Evolutionary conservation across 805 yeast species (phyloP).

Genomic region (Saccharomycopsis vini): DNA sequence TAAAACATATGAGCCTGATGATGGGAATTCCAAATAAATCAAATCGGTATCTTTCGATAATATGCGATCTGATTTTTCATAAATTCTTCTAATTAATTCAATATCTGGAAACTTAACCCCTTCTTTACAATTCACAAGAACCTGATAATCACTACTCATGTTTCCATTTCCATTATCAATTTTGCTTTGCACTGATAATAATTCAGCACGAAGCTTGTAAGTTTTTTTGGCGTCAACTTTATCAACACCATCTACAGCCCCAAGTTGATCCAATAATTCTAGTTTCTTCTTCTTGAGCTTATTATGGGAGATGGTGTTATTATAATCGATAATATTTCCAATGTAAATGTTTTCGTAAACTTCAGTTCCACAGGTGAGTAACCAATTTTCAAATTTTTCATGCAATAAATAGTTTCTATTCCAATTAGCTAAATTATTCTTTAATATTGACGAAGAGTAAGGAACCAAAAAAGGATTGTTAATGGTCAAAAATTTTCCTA

Average conservation of each 20-base stretch:
- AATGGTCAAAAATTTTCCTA: slow-evolving; percentile 10
- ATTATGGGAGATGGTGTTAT: slow-evolving; percentile 14
- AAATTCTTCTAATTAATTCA: slow-evolving; percentile 12
- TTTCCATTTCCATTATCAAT: slow-evolving; percentile 6
- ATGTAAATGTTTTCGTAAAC: slow-evolving; percentile 16
- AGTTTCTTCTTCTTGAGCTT: slow-evolving; percentile 14
- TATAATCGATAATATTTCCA: slow-evolving; percentile 19
- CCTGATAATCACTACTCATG: slow-evolving; percentile 10
- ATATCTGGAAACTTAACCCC: slow-evolving; percentile 18
- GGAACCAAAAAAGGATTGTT: slow-evolving; percentile 18
- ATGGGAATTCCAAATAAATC: slow-evolving; percentile 44
- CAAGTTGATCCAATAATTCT: slow-evolving; percentile 2
- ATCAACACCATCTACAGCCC: neutral
- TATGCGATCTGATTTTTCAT: slow-evolving; percentile 8
- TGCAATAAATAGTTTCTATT: slow-evolving; percentile 19
- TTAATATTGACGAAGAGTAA: slow-evolving; percentile 16
- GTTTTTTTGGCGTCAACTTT: no score
- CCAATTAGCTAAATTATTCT: slow-evolving; percentile 19
- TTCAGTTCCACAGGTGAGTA: slow-evolving; percentile 17
- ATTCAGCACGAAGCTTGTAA: slow-evolving; percentile 8
- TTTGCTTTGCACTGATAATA: slow-evolving; percentile 12
- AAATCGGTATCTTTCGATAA: slow-evolving; percentile 14
- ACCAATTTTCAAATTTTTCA: slow-evolving; percentile 20
- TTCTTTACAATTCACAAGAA: slow-evolving; percentile 18
- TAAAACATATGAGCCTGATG: slow-evolving; percentile 74